Evolutionary conservation across 1,284 basidiomycete genomes (phyloP).

Genomic region (Mycosarcoma maydis): DNA sequence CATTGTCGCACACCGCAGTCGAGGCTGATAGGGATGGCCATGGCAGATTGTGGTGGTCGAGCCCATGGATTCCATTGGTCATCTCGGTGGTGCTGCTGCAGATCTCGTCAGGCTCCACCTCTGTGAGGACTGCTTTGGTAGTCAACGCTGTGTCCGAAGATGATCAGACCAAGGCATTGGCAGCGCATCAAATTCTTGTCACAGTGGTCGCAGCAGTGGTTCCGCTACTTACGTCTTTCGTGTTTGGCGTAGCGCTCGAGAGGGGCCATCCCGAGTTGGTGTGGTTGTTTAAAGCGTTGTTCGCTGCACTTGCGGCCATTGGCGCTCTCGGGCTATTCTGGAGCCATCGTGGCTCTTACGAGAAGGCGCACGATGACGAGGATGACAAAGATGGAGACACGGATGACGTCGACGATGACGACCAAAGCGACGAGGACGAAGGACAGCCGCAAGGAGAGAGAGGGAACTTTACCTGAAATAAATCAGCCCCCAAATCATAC

Average conservation of each 20-base stretch:
- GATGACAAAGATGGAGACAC: slow-evolving; percentile 12
- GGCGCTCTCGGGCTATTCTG: slow-evolving; percentile 44
- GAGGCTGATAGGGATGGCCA: background rate
- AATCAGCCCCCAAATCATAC: too few species aligned
- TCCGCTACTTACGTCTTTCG: slow-evolving; percentile 49
- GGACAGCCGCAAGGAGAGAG: slow-evolving; percentile 1
- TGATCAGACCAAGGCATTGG: slow-evolving; percentile 52
- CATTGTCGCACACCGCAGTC: background rate
- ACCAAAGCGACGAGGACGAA: slow-evolving; percentile 14
- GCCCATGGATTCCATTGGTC: slow-evolving; percentile 49
- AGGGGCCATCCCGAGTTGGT: slow-evolving; percentile 48
- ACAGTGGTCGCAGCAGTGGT: slow-evolving; percentile 52
- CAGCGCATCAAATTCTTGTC: slow-evolving; percentile 58
- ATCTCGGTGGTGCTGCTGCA: slow-evolving; percentile 48
- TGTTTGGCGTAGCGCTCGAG: slow-evolving; percentile 52
- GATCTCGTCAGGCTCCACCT: slow-evolving; percentile 50
- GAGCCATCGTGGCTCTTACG: slow-evolving; percentile 43
- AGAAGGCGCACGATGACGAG: slow-evolving; percentile 42
- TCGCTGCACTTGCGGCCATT: slow-evolving; percentile 35
- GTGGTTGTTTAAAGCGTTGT: slow-evolving; percentile 53
- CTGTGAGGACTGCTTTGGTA: slow-evolving; percentile 53
- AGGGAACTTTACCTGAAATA: too few species aligned
- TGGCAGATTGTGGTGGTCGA: slow-evolving; percentile 24
- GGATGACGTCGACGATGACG: too few species aligned
- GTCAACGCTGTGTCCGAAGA: slow-evolving; percentile 54